These are phyloP conservation scores for Citrullus colocynthis DNA, from an alignment of 306 rosid species.

Conservation along the genomic window DNA sequence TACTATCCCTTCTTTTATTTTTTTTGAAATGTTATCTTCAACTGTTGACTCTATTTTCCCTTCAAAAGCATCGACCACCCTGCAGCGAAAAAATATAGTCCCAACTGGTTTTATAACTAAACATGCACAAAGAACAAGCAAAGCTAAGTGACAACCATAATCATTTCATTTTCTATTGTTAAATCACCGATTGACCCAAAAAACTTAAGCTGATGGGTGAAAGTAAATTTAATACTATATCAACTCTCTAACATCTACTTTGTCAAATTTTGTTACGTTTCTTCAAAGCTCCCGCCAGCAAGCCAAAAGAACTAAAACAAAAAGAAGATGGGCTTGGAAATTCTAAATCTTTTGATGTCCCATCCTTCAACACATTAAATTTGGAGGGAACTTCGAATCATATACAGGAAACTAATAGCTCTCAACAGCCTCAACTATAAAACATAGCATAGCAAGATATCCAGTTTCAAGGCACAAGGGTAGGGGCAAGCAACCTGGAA, in stretches of 20 bases:
- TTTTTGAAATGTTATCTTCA: slow-evolving; percentile 50
- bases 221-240: no score
- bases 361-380: not conserved
- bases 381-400: not conserved
- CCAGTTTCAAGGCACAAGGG: not conserved
- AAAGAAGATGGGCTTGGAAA: not conserved
- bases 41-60: slow-evolving; percentile 47
- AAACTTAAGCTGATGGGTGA: no score
- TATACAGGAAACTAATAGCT: not conserved
- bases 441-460: not conserved
- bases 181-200: no score
- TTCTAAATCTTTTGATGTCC: not conserved
- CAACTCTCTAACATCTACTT: not conserved
- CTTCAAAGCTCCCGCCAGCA: not conserved
- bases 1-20: slow-evolving; percentile 46
- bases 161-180: not conserved
- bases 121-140: not conserved
- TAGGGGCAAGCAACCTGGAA: not conserved
- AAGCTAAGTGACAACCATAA: not conserved
- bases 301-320: not conserved
- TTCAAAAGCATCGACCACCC: slow-evolving; percentile 52
- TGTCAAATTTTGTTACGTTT: not conserved
- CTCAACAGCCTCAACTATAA: not conserved
- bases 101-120: not conserved
- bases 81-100: slow-evolving; percentile 20